phyloP scores from a whole-genome alignment of 805 yeast genomes.

The Dipodascopsis tothii region DNA sequence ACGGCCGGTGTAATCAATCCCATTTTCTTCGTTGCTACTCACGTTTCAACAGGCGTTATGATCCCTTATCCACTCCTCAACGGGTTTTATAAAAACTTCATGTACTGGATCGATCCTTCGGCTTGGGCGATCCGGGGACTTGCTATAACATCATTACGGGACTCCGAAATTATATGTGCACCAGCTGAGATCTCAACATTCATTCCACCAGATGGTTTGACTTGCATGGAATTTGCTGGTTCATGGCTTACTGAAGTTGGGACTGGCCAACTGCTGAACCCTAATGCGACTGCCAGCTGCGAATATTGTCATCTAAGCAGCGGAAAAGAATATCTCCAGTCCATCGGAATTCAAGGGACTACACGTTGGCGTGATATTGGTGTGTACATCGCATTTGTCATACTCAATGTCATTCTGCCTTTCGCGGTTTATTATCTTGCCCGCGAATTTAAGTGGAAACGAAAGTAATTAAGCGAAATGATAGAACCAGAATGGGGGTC shows the following conservation, averaged over 20 bases:
- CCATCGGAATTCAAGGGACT: slow-evolving; percentile 29
- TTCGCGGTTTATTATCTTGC: slow-evolving; percentile 14
- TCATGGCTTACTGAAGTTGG: slow-evolving; percentile 40
- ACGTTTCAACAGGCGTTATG: slow-evolving; percentile 75
- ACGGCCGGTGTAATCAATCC: slow-evolving; percentile 49
- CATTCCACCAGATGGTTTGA: slow-evolving; percentile 46
- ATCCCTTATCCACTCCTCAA: slow-evolving; percentile 47
- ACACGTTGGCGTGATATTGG: slow-evolving; percentile 55
- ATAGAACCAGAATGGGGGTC: no score
- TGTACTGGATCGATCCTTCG: slow-evolving; percentile 67
- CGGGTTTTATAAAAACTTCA: slow-evolving; percentile 66
- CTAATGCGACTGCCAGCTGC: slow-evolving; percentile 47
- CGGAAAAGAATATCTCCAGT: slow-evolving; percentile 54
- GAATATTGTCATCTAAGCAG: slow-evolving; percentile 48
- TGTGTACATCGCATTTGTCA: slow-evolving; percentile 44
- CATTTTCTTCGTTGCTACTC: slow-evolving; percentile 51
- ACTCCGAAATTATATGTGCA: slow-evolving; percentile 42
- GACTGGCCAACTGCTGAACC: slow-evolving; percentile 41
- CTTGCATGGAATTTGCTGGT: slow-evolving; percentile 43
- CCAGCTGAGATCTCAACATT: slow-evolving; percentile 42
- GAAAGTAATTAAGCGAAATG: no score
- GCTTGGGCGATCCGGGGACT: slow-evolving; percentile 56
- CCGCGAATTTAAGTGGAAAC: slow-evolving; percentile 2
- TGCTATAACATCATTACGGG: slow-evolving; percentile 50
- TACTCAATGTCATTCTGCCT: slow-evolving; percentile 32